Evolutionary conservation across 805 yeast species (phyloP).

Genomic region (Sporopachydermia quercuum): DNA sequence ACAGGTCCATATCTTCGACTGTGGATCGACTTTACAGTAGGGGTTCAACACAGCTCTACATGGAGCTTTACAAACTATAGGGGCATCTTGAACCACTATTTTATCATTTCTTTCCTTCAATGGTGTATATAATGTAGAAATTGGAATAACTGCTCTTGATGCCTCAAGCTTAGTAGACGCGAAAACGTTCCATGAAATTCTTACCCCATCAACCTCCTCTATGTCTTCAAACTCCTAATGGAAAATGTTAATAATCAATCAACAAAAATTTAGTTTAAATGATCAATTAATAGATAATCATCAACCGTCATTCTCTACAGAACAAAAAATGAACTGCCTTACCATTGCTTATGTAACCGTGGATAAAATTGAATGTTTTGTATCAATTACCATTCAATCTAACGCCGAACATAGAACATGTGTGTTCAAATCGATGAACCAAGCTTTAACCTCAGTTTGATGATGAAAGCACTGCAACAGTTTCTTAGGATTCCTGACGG

Average conservation of each 20-base stretch:
- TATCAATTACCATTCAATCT: too few relatives aligned
- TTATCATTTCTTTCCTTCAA: conserved; percentile 28
- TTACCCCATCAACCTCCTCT: conserved; percentile 62
- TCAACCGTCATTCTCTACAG: too few relatives aligned
- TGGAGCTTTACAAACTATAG: conserved; percentile 32
- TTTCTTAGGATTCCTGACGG: too few relatives aligned
- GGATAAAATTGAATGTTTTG: conserved; percentile 4
- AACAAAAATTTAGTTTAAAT: too few relatives aligned
- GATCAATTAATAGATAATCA: too few relatives aligned
- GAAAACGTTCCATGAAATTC: conserved; percentile 58
- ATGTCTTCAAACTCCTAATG: conserved; percentile 27
- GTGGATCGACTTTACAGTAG: conserved; percentile 22
- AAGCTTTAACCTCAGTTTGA: too few relatives aligned
- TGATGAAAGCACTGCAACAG: too few relatives aligned
- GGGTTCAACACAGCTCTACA: conserved; percentile 45
- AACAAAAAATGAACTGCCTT: neutral
- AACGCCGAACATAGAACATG: too few relatives aligned
- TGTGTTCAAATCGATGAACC: too few relatives aligned
- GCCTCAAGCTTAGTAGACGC: conserved; percentile 42
- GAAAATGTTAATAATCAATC: too few relatives aligned
- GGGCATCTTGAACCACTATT: conserved; percentile 23
- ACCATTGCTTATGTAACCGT: neutral
- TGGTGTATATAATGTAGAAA: conserved; percentile 47
- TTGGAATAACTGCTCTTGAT: conserved; percentile 35
- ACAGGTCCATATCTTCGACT: conserved; percentile 33